Evolutionary conservation across 208 protist species (phyloP).

Genomic region (Endotrypanum monterogeii): DNA sequence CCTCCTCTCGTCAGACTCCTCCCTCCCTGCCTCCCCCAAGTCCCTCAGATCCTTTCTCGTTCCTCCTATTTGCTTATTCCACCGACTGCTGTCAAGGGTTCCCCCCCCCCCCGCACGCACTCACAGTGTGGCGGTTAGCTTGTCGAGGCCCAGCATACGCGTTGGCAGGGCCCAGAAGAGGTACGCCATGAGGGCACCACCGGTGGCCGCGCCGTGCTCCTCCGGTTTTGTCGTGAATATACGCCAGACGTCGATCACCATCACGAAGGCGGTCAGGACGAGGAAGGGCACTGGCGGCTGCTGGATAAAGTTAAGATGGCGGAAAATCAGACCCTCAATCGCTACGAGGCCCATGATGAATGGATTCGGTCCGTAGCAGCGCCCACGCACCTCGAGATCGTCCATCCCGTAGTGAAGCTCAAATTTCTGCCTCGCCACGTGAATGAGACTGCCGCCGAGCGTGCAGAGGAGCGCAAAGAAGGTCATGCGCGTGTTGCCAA

Average conservation of each 20-base stretch:
- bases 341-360: constrained; percentile 89
- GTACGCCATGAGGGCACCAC: constrained; percentile 86
- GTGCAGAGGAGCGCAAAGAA: constrained; percentile 77
- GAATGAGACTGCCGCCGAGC: constrained; percentile 73
- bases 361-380: constrained; percentile 85
- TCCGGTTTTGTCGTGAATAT: constrained; percentile 83
- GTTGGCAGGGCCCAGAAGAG: constrained; percentile 88
- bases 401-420: constrained; percentile 87
- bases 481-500: constrained; percentile 80
- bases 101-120: neutral
- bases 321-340: constrained; percentile 88
- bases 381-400: constrained; percentile 81
- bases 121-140: constrained; percentile 81
- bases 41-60: too few relatives aligned
- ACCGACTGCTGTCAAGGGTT: neutral
- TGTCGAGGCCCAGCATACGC: constrained; percentile 82
- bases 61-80: neutral
- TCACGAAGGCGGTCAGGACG: constrained; percentile 86
- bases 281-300: constrained; percentile 90
- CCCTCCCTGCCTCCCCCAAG: too few relatives aligned
- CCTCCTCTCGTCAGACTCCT: too few relatives aligned
- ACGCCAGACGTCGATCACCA: constrained; percentile 91
- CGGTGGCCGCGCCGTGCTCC: constrained; percentile 85
- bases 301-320: constrained; percentile 91
- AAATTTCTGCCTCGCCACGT: constrained; percentile 82